Evolutionary conservation across 2,329 filamentous ascomycete genomes (phyloP).

Genomic region (Microcyclospora pomicola): DNA sequence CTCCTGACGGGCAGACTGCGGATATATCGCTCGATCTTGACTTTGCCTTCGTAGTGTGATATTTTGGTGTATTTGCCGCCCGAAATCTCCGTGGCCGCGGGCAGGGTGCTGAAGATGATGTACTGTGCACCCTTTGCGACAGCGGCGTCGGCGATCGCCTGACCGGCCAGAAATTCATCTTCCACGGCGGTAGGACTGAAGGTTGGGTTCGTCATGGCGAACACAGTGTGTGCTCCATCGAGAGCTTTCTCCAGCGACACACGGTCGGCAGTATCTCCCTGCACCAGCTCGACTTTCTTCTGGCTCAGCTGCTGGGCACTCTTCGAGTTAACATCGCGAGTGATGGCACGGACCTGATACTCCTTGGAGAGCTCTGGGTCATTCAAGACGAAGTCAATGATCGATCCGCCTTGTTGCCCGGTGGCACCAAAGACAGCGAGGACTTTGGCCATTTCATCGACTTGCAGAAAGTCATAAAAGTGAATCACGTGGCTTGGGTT

Average conservation of each 20-base stretch:
- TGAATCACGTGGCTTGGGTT: too few relatives aligned
- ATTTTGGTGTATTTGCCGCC: conserved; percentile 28
- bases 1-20: conserved; percentile 25
- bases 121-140: conserved; percentile 18
- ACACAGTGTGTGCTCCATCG: conserved; percentile 33
- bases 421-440: conserved; percentile 45
- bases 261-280: conserved; percentile 37
- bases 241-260: conserved; percentile 31
- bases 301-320: conserved; percentile 29
- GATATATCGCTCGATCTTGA: conserved; percentile 17
- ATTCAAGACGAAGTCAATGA: conserved; percentile 31
- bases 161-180: conserved; percentile 37
- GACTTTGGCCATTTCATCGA: conserved; percentile 27
- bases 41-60: conserved; percentile 32
- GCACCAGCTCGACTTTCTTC: conserved; percentile 33
- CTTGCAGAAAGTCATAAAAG: too few relatives aligned
- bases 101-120: conserved; percentile 27
- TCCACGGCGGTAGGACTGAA: conserved; percentile 20
- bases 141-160: conserved; percentile 42
- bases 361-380: conserved; percentile 30
- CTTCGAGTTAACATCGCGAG: conserved; percentile 32
- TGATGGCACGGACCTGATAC: conserved; percentile 41
- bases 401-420: conserved; percentile 44
- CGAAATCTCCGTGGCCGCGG: conserved; percentile 22
- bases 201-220: conserved; percentile 7